Evolutionary conservation across 495 filamentous ascomycete genomes (phyloP), one percentile per base, ranked within the genome.

Genomic region (Penicillium maclennaniae): DNA sequence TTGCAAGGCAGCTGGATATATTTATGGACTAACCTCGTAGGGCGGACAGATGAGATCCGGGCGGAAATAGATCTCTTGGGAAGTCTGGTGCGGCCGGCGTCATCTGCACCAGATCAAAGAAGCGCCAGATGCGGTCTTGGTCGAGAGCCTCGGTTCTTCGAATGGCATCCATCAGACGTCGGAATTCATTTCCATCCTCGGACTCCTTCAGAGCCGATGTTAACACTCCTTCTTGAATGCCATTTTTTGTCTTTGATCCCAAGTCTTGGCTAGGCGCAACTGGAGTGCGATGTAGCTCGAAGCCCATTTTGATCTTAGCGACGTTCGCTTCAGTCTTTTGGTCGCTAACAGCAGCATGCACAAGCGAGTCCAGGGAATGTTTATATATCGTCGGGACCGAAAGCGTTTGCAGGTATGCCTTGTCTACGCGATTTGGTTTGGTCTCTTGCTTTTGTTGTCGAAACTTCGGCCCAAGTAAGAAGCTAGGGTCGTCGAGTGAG

Each of bases 71-170:
- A 23, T 70, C 46, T 31, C 51, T 59, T 26, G 71, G 73, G 49
- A 78, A 78, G 27, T 67, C 57, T 27, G 63, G 49, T 41, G 57
- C 54, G 53, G 66, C 69, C 43, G 71, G 77, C 43, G 63, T 23
- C 41, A 58, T 55, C 17, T 47, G 55, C 15, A 55, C 26, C 9
- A 66, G 48, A 19, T 79, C 72, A 57, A 89, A 88, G 65, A 95
- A 93, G 45, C 80, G 82, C 79, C 83, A 92, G 16, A 73, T 65
- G 37, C 76, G 81, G 17, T 80, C 77, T 14, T 78, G 60, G 15
- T 80, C 77, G 37, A 83, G 79, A 9, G 86, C 86, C 51, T 91
- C 87, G 8, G 88, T 92, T 56, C 91, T 80, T 56, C 83, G 79
- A 31, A 95, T 79, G 34, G 90, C 90, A 47, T 80, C 77, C 34